Conservation (phyloP, 495 filamentous ascomycete genomes). For the Penicillium cataractarum region DNA sequence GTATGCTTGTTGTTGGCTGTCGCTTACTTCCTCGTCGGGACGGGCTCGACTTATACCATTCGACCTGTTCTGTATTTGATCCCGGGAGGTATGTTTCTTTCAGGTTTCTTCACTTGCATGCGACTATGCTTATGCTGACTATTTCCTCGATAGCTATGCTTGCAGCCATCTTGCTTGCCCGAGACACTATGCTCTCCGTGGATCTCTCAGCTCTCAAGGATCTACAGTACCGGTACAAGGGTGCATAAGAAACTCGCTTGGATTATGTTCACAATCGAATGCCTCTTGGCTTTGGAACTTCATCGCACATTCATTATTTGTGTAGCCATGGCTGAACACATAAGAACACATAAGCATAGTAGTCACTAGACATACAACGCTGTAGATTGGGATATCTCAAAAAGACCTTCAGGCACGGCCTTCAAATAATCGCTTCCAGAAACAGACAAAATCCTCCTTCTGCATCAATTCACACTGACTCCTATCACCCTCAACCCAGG, state of each 20-base stretch:
- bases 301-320: conserved; percentile 17
- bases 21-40: conserved; percentile 22
- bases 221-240: conserved; percentile 56
- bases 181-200: conserved; percentile 47
- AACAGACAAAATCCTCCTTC: neutral
- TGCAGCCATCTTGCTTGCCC: conserved; percentile 38
- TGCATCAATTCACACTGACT: neutral
- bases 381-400: conserved; percentile 1
- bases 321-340: neutral
- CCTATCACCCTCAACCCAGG: neutral
- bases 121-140: conserved; percentile 9
- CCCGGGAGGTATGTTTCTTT: conserved; percentile 39
- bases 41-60: conserved; percentile 17
- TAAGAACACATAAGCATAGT: neutral
- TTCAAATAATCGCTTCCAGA: neutral
- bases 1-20: conserved; percentile 34
- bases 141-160: conserved; percentile 39
- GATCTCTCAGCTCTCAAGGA: conserved; percentile 49
- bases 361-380: conserved; percentile 1
- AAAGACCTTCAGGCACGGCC: neutral
- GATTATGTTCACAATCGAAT: conserved; percentile 7
- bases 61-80: conserved; percentile 37
- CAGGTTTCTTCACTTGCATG: neutral
- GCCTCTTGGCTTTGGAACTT: neutral
- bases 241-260: conserved; percentile 35